phyloP scores from a whole-genome alignment of 2,329 filamentous ascomycete species.

The Claviceps sp. region DNA sequence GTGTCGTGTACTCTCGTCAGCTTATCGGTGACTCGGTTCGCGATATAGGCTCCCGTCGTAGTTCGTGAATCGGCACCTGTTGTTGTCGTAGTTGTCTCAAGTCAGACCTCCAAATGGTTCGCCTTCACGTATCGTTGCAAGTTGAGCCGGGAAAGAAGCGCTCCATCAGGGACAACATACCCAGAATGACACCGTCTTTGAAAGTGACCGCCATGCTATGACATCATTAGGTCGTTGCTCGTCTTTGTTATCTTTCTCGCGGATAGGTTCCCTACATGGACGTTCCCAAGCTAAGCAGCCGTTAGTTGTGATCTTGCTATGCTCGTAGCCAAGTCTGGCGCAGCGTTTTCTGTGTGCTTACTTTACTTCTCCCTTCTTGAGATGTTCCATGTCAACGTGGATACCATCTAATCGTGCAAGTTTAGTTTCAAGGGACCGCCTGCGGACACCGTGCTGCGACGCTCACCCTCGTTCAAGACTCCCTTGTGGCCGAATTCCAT shows the following conservation, averaged over 20 bases:
- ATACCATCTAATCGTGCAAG: constrained; percentile 65
- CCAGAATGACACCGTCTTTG: constrained; percentile 93
- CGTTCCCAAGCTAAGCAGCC: constrained; percentile 64
- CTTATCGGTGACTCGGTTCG: constrained; percentile 98
- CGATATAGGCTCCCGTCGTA: constrained; percentile 95
- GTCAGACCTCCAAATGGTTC: constrained; percentile 7
- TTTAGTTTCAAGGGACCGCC: not conserved
- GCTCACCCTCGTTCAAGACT: constrained; percentile 48
- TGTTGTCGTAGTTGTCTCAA: not conserved
- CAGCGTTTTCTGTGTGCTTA: constrained; percentile 31
- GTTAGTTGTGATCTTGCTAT: constrained; percentile 10
- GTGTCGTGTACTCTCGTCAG: constrained; percentile 96
- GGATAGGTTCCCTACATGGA: constrained; percentile 58
- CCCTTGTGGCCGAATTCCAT: constrained; percentile 55
- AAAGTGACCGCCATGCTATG: constrained; percentile 91
- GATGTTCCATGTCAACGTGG: constrained; percentile 94
- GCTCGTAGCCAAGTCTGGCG: not conserved
- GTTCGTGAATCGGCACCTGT: constrained; percentile 87
- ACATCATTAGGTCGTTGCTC: constrained; percentile 14
- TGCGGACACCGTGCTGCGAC: not conserved
- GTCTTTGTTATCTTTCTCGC: constrained; percentile 5
- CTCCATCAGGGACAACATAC: constrained; percentile 25
- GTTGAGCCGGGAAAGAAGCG: too few relatives aligned
- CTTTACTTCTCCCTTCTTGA: constrained; percentile 99
- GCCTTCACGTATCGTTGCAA: not conserved